phyloP scores from a whole-genome alignment of 1,139 yeast genomes.

The Taphrina communis region DNA sequence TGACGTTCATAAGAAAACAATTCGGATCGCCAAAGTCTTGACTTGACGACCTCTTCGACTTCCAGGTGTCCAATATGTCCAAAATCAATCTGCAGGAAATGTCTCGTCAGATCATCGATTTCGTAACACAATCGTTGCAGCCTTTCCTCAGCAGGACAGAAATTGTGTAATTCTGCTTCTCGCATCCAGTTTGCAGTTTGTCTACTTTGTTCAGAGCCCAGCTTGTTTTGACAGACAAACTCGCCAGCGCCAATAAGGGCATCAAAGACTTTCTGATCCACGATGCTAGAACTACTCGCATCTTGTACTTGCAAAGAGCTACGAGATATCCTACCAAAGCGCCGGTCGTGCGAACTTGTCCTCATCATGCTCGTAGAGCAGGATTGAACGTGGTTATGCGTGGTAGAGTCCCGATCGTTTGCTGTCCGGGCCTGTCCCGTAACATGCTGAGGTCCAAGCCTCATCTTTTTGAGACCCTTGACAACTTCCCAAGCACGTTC shows the following conservation, averaged over 20 bases:
- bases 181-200: constrained; percentile 34
- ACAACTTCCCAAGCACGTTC: constrained; percentile 36
- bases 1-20: constrained; percentile 18
- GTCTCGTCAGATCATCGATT: constrained; percentile 21
- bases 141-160: constrained; percentile 35
- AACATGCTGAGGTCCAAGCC: neutral
- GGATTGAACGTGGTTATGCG: neutral
- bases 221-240: constrained; percentile 24
- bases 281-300: neutral
- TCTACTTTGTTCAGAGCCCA: constrained; percentile 10
- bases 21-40: constrained; percentile 26
- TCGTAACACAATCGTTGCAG: constrained; percentile 35
- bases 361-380: neutral
- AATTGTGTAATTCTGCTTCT: constrained; percentile 27
- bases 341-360: constrained; percentile 16
- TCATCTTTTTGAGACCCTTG: constrained; percentile 26
- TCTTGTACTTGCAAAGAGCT: neutral
- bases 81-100: neutral
- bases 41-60: constrained; percentile 15
- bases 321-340: constrained; percentile 16
- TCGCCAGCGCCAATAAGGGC: constrained; percentile 15
- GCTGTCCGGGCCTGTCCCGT: neutral
- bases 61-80: neutral
- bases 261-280: constrained; percentile 23
- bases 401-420: neutral